A percentile compares a stretch with the other conserved stretches of the same genome.
Conservation (phyloP, 2,329 filamentous ascomycete species). For the Coleophoma crateriformis region DNA sequence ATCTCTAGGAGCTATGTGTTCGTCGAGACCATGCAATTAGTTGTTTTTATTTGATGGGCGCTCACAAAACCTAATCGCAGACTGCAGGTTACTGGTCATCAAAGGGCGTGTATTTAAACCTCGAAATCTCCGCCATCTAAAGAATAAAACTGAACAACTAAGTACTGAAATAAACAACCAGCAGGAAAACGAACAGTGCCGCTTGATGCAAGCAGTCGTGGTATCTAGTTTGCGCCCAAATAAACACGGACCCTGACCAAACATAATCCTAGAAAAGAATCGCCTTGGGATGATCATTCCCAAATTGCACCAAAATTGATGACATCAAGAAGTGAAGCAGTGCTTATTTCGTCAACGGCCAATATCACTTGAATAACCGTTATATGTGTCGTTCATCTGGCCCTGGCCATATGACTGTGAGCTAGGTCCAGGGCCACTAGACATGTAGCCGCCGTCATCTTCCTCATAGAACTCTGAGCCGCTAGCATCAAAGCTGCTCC, state of each 20-base stretch:
- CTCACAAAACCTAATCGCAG: too few relatives aligned
- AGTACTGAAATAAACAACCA: too few relatives aligned
- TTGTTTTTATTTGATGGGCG: too few relatives aligned
- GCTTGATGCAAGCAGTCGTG: neutral
- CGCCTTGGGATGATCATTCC: slow-evolving; percentile 2
- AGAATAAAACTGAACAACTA: too few relatives aligned
- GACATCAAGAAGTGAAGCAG: neutral
- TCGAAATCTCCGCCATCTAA: too few relatives aligned
- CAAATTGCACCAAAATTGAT: neutral
- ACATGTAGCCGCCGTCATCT: slow-evolving; percentile 64
- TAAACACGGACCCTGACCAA: neutral
- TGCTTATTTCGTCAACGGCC: slow-evolving; percentile 15
- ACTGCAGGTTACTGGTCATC: too few relatives aligned
- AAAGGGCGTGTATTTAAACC: too few relatives aligned
- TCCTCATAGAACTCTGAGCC: slow-evolving; percentile 66
- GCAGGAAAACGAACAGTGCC: neutral
- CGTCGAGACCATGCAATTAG: too few relatives aligned
- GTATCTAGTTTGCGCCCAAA: neutral
- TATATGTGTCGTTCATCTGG: slow-evolving; percentile 23
- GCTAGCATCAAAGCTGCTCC: slow-evolving; percentile 77
- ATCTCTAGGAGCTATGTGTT: too few relatives aligned
- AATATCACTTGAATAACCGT: slow-evolving; percentile 26
- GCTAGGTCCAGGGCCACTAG: slow-evolving; percentile 27
- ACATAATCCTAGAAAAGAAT: slow-evolving; percentile 2
- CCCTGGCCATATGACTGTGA: slow-evolving; percentile 19